These are phyloP conservation scores for Xylariaceae sp. DNA, from an alignment of 2,329 filamentous ascomycete genomes.

Conservation along the genomic window DNA sequence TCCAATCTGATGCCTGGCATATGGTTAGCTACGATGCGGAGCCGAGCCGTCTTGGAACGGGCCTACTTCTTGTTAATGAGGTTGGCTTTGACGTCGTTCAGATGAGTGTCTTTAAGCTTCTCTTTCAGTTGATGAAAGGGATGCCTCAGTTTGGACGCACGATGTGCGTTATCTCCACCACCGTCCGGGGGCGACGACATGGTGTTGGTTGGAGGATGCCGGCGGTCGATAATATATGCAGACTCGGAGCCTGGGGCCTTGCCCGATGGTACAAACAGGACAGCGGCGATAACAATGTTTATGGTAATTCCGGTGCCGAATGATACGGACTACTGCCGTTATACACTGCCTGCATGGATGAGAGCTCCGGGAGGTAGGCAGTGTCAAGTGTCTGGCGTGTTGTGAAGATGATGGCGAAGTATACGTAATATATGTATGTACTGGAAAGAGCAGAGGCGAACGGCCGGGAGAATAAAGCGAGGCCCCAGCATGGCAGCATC, in stretches of 20 bases:
- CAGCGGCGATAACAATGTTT: background rate
- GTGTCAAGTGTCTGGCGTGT: too few relatives aligned
- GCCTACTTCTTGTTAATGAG: slow-evolving; percentile 56
- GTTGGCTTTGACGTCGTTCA: slow-evolving; percentile 55
- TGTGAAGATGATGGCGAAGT: background rate
- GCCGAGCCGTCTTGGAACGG: background rate
- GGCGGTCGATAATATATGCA: background rate
- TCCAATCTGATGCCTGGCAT: slow-evolving; percentile 51
- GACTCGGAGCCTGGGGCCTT: background rate
- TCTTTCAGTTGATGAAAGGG: slow-evolving; percentile 47
- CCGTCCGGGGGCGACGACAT: slow-evolving; percentile 23
- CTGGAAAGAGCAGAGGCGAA: background rate
- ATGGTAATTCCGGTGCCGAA: background rate
- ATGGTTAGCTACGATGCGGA: background rate
- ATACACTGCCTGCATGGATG: too few relatives aligned
- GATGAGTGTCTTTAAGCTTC: slow-evolving; percentile 50
- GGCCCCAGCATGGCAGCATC: background rate
- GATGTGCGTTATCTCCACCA: slow-evolving; percentile 27
- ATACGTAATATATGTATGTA: background rate
- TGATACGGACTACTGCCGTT: too few relatives aligned
- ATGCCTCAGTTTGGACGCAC: slow-evolving; percentile 48
- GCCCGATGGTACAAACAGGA: background rate
- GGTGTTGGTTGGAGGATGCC: background rate
- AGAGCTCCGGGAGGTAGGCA: too few relatives aligned
- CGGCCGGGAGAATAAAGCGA: background rate